These are phyloP conservation scores for Themeda triandra DNA, from an alignment of 176 grass and related monocot genomes.

Conservation along the genomic window DNA sequence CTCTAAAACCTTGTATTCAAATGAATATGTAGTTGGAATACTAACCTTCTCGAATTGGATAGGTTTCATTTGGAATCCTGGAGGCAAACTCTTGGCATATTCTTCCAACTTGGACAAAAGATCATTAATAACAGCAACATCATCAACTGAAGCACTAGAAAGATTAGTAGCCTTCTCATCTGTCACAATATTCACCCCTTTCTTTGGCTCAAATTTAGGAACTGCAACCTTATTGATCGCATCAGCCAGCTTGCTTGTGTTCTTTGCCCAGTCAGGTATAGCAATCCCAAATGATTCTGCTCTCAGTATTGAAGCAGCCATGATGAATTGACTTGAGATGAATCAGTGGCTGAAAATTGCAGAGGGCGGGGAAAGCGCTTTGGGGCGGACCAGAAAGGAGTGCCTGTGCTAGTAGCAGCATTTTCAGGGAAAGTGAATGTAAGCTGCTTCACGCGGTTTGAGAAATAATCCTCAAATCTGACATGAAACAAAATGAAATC, in stretches of 20 bases:
- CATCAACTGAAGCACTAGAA: conserved; percentile 61
- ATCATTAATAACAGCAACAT: conserved; percentile 56
- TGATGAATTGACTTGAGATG: conserved; percentile 58
- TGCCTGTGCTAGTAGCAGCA: conserved; percentile 60
- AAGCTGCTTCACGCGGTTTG: conserved; percentile 79
- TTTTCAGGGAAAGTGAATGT: conserved; percentile 85
- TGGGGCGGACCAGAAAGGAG: conserved; percentile 78
- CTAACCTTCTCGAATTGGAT: conserved; percentile 76
- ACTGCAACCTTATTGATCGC: conserved; percentile 47
- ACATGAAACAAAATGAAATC: not conserved
- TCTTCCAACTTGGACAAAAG: conserved; percentile 64
- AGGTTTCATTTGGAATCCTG: conserved; percentile 69
- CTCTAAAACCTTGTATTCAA: not conserved
- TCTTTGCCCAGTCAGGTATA: conserved; percentile 67
- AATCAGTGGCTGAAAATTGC: conserved; percentile 58
- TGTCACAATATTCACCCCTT: conserved; percentile 59
- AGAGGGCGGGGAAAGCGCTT: conserved; percentile 69
- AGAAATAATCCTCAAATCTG: conserved; percentile 92
- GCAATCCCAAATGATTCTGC: conserved; percentile 68
- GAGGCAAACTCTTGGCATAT: conserved; percentile 48
- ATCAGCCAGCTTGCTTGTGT: conserved; percentile 46
- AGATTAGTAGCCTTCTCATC: conserved; percentile 68
- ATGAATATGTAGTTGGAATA: not conserved
- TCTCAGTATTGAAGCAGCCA: conserved; percentile 71
- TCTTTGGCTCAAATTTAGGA: conserved; percentile 66